Evolutionary conservation across 441 rosid species (phyloP), one percentile per base, ranked within the genome.

Genomic region (Gossypium schwendimanii): DNA sequence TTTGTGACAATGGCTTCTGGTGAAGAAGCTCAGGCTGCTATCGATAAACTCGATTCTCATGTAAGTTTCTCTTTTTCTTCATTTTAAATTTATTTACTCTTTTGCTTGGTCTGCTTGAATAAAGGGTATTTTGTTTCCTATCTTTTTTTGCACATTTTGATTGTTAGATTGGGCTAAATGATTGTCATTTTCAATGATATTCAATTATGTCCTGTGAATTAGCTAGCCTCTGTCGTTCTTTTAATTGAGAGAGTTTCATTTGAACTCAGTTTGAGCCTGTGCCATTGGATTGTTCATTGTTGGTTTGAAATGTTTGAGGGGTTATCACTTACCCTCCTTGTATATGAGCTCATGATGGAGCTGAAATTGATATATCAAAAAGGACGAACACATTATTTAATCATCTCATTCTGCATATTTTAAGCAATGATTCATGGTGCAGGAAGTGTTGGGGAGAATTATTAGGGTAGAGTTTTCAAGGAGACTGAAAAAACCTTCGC

Each of bases 1-100:
- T 92, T 92, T 45, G 90, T 92, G 73, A 94, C 97, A 3, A 89
- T 92, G 97, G 80, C 86, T 77, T 80, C 92, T 2, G 89, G 86
- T 24, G 89, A 87, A 79, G 95, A 84, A 80, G 96, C 98, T 80
- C 93, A 89, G 83, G 87, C 91, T 63, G 92, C 80, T 81, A 63
- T 90, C 72, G 91, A 90, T 62, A 91, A 90, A 76, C 85, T 92
- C 31, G 87, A 90, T 74, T 60, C 89, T 76, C 79, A 80, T 69
- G 97, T 89, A 82, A 79, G 81, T 31, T 28, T 23, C 41, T 33
- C 9, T 33, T 6, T 4, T 21, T 57, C 6, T 26, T 44, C 12
- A 3, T 33, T 33, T 33, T 33, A 11, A 55, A 21, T 20, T 57
- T 36, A 8, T 15, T 3, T 60, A 14, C 23, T 12, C 4, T 18